Evolutionary conservation across 2,329 filamentous ascomycete genomes (phyloP), one percentile per base, ranked within the genome.

Genomic region (Magnaporthiopsis incrustans): DNA sequence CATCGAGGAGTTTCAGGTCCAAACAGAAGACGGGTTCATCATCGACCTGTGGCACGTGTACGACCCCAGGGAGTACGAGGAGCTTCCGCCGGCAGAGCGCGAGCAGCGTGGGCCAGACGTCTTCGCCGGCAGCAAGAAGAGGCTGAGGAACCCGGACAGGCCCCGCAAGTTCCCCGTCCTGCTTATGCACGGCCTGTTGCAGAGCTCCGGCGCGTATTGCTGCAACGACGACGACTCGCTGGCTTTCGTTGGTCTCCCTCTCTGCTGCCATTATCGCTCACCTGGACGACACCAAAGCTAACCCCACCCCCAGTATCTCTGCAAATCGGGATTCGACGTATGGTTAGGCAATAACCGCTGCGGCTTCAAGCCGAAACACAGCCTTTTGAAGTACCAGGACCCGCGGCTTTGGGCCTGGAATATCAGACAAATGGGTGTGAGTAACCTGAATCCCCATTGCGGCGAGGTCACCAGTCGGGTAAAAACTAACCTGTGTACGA

Each of bases 401-500:
- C 93, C 94, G 1, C 85, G 92, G 35, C 96, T 97, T 91, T 97
- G 94, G 94, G 87, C 88, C 57, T 98, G 94, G 94, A 96, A 96
- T 68, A 96, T 97, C 64, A 86, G 91, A 0, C 91, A 97, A 71
- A 96, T 97, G 90, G 94, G 92, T 4, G 8, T 25, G 15, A 57
- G n/a, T 57, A 57, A 57, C 26, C 10, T 12, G 2, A 35, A 12
- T 35, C 8, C 1, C 33, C 11, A 35, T 35, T 35, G 11, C 33
- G 11, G 33, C 33, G 2, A 12, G 7, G 33, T 35, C 11, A 35
- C 3, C 11, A 12, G 33, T 4, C 7, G 7, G 33, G 11, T 35
- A 10, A 35, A 35, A 35, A 30, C 7, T 35, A 35, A 35, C 33
- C 4, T 35, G 7, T 12, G 33, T 35, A 1, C 11, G 33, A 10